phyloP scores from a whole-genome alignment of 75 land plant species.

The Picea glauca region DNA sequence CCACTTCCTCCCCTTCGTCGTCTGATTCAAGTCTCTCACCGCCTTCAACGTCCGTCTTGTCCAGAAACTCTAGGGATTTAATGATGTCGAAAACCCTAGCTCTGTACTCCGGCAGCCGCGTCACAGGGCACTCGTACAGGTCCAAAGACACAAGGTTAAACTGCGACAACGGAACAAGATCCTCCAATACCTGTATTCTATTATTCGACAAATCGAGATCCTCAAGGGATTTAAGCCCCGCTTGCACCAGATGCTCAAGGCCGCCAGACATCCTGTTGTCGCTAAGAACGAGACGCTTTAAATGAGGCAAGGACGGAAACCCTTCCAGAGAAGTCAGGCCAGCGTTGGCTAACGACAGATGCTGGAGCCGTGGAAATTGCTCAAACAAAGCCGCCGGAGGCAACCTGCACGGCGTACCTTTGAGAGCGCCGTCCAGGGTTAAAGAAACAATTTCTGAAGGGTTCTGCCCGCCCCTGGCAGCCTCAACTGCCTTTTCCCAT shows the following conservation, averaged over 20 bases:
- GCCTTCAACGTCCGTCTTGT: conserved; percentile 36
- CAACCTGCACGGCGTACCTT: conserved; percentile 35
- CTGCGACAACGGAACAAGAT: conserved; percentile 35
- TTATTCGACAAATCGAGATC: conserved; percentile 47
- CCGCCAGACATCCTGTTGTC: conserved; percentile 50
- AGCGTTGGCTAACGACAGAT: conserved; percentile 30
- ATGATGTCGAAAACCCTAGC: conserved; percentile 33
- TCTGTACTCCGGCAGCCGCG: conserved; percentile 30
- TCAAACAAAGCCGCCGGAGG: conserved; percentile 26
- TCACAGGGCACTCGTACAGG: conserved; percentile 51
- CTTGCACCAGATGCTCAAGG: conserved; percentile 36
- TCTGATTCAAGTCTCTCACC: conserved; percentile 50
- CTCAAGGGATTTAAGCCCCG: conserved; percentile 32
- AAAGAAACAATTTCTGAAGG: conserved; percentile 8
- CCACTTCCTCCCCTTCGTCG: conserved; percentile 37
- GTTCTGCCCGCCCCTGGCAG: conserved; percentile 28
- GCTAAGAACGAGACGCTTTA: conserved; percentile 36
- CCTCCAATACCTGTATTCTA: conserved; percentile 32
- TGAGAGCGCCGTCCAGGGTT: conserved; percentile 37
- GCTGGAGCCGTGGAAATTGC: conserved; percentile 29
- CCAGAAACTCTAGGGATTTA: conserved; percentile 38
- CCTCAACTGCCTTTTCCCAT: conserved; percentile 44
- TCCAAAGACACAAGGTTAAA: conserved; percentile 34
- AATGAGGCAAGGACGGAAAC: conserved; percentile 35
- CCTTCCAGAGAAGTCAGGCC: conserved; percentile 41